Evolutionary conservation across 202 grass and related monocot species (phyloP), one percentile per base, ranked within the genome.

Genomic region (Musa balbisiana): DNA sequence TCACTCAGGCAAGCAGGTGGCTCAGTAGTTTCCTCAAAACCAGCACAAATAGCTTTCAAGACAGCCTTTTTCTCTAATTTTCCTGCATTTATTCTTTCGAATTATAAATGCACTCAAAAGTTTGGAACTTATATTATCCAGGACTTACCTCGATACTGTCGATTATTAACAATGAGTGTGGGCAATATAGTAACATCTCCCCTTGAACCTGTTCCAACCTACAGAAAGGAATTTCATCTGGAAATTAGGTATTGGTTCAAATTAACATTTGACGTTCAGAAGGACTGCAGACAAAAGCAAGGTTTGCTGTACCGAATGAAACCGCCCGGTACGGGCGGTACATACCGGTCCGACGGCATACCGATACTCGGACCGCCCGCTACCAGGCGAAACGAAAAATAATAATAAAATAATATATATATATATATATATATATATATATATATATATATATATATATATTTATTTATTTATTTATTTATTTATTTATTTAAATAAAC

Each of bases 171-270:
- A 80, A 97, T 73, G 85, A 97, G 88, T 13, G 93, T 97, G 73
- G 93, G 93, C 76, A 97, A 81, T 89, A 97, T 97, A 67, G 93
- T 97, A 82, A 97, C 88, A 93, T 97, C 93, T 82, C 93, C 93
- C 81, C 93, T 91, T 72, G 90, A 91, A 71, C 88, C 93, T 76
- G 86, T 97, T 76, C 93, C 93, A 86, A 97, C 90, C 93, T 97
- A 78, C 15, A 72, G 64, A 67, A 81, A 20, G 12, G 20, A 72
- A 78, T 51, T 20, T 67, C 11, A 15, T 22, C 81, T 27, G 54
- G 1, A 74, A 80, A 76, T 79, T 62, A 72, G 51, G 9, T 50
- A 19, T 50, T n/a, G 29, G 8, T 50, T 50, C 67, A 51, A 10
- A 70, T 51, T 20, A 70, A n/a, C 33, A n/a, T 51, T n/a, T 20